phyloP scores from a whole-genome alignment of 2,329 filamentous ascomycete genomes.

The Cladosporium phlei region DNA sequence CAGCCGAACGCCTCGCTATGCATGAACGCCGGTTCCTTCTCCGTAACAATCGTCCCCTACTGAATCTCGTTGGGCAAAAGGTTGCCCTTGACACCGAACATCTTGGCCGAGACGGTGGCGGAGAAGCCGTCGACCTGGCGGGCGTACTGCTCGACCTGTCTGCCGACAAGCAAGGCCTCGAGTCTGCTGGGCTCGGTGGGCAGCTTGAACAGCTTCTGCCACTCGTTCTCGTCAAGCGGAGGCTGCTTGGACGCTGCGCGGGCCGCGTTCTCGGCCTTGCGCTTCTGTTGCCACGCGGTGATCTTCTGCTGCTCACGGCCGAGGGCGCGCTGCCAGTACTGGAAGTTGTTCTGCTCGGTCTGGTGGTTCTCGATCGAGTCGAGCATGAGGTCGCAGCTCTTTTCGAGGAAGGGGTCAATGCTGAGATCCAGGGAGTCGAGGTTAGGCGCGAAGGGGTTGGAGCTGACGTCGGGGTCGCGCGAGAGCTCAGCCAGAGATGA shows the following conservation, averaged over 20 bases:
- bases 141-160: slow-evolving; percentile 96
- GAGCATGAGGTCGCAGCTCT: slow-evolving; percentile 92
- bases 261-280: slow-evolving; percentile 89
- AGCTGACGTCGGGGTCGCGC: slow-evolving; percentile 55
- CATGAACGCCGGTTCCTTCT: slow-evolving; percentile 13
- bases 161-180: slow-evolving; percentile 88
- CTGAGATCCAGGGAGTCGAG: slow-evolving; percentile 85
- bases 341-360: slow-evolving; percentile 98
- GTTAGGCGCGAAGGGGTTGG: slow-evolving; percentile 73
- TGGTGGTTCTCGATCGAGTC: slow-evolving; percentile 98
- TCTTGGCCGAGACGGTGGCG: slow-evolving; percentile 85
- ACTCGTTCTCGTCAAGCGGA: slow-evolving; percentile 90
- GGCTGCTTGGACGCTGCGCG: slow-evolving; percentile 82
- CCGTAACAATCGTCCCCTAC: slow-evolving; percentile 8
- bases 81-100: slow-evolving; percentile 87
- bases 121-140: slow-evolving; percentile 96
- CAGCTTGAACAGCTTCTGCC: slow-evolving; percentile 96
- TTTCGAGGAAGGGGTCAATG: slow-evolving; percentile 96
- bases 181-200: slow-evolving; percentile 88
- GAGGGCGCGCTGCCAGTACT: slow-evolving; percentile 91
- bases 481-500: slow-evolving; percentile 73
- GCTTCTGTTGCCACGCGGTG: slow-evolving; percentile 91
- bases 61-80: slow-evolving; percentile 44
- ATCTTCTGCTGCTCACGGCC: slow-evolving; percentile 96
- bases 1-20: slow-evolving; percentile 15